phyloP scores from a whole-genome alignment of 192 early-diverging fungal species.

The Coemansia sp. region DNA sequence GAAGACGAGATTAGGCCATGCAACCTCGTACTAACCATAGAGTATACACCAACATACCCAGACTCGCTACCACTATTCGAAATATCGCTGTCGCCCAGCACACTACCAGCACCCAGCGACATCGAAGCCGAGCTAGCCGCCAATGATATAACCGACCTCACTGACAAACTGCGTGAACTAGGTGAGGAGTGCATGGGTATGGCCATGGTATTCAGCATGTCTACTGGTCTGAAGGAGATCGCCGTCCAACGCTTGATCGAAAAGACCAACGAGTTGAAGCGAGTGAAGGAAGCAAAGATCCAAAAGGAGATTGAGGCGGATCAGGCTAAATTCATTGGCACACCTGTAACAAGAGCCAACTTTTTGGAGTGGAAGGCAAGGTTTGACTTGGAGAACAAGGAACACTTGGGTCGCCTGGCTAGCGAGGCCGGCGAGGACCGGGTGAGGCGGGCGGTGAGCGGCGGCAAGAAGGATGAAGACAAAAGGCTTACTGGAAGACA shows the following conservation, averaged over 20 bases:
- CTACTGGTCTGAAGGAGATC: conserved; percentile 72
- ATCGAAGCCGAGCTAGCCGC: conserved; percentile 54
- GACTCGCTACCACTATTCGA: conserved; percentile 69
- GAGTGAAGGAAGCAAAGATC: conserved; percentile 55
- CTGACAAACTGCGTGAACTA: conserved; percentile 24
- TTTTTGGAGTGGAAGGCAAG: conserved; percentile 79
- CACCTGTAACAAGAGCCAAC: conserved; percentile 74
- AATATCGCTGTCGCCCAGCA: conserved; percentile 56
- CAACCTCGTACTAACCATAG: conserved; percentile 58
- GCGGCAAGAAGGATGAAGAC: conserved; percentile 43
- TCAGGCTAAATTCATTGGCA: conserved; percentile 76
- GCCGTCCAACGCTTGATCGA: conserved; percentile 64
- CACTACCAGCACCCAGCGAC: conserved; percentile 26
- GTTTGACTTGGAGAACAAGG: conserved; percentile 75
- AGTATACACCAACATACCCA: conserved; percentile 75
- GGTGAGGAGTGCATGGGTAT: conserved; percentile 82
- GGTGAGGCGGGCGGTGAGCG: conserved; percentile 49
- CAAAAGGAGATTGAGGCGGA: conserved; percentile 75
- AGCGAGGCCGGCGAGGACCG: conserved; percentile 56
- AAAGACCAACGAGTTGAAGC: conserved; percentile 57
- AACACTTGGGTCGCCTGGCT: conserved; percentile 19
- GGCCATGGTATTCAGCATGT: conserved; percentile 91
- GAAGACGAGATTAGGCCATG: conserved; percentile 62
- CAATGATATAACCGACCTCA: conserved; percentile 37
- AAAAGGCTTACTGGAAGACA: conserved; percentile 72